Conservation (phyloP, 768 basidiomycete species). For the Calvatia gigantea region DNA sequence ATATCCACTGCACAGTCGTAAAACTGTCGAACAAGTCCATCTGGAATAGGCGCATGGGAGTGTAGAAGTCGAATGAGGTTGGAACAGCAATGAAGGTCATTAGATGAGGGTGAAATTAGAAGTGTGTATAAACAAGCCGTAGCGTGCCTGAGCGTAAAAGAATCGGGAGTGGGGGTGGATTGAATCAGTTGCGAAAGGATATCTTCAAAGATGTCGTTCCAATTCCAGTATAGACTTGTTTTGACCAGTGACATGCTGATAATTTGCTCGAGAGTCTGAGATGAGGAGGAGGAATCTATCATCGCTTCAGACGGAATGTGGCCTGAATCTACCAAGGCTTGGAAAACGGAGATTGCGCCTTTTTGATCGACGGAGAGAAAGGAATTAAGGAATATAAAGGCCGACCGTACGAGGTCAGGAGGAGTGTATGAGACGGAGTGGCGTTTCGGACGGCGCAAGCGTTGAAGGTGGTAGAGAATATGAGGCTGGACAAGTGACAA, state of each 20-base stretch:
- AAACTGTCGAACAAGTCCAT: conserved; percentile 41
- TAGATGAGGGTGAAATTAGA: conserved; percentile 27
- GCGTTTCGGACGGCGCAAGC: conserved; percentile 21
- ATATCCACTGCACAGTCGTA: conserved; percentile 36
- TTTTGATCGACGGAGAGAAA: conserved; percentile 33
- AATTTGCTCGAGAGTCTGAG: conserved; percentile 42
- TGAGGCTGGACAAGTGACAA: not conserved
- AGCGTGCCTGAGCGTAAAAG: conserved; percentile 30
- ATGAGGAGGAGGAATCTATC: conserved; percentile 27
- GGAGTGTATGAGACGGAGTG: conserved; percentile 28
- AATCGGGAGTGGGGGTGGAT: conserved; percentile 13
- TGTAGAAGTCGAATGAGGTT: conserved; percentile 35
- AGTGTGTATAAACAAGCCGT: conserved; percentile 42
- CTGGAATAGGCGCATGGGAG: conserved; percentile 34
- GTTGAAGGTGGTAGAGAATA: conserved; percentile 9
- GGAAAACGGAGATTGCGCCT: conserved; percentile 45
- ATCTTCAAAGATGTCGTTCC: conserved; percentile 38
- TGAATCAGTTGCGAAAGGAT: conserved; percentile 33
- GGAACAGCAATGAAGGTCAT: conserved; percentile 36
- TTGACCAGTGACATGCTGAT: conserved; percentile 46
- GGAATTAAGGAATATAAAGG: conserved; percentile 42
- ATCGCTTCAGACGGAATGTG: conserved; percentile 48
- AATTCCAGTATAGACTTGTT: conserved; percentile 53
- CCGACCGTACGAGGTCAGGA: conserved; percentile 30
- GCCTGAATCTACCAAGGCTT: conserved; percentile 38